Conservation (phyloP, 352 stramenopile genomes). For the Elongisporangium anandrum region DNA sequence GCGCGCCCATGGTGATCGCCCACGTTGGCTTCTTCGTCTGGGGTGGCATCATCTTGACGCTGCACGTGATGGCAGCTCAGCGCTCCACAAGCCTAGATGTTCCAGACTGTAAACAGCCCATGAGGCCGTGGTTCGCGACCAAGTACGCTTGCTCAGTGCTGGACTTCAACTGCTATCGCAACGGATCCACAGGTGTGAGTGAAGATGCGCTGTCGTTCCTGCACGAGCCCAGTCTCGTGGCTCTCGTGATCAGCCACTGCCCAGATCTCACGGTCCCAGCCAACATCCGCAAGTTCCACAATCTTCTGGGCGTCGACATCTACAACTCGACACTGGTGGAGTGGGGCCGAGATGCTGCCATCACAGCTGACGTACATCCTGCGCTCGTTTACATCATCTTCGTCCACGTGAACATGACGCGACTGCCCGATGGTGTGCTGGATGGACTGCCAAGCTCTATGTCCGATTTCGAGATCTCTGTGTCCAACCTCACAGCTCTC, state of each 20-base stretch:
- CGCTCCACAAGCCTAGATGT: slow-evolving; percentile 4
- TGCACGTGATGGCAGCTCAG: slow-evolving; percentile 1
- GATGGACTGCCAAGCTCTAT: slow-evolving; percentile 26
- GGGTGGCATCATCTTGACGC: background rate
- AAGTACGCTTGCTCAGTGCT: slow-evolving; percentile 32
- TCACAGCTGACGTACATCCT: slow-evolving; percentile 26
- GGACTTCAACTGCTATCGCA: slow-evolving; percentile 27
- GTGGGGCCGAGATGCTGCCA: slow-evolving; percentile 26
- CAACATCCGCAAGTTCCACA: slow-evolving; percentile 21
- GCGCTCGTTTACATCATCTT: slow-evolving; percentile 36
- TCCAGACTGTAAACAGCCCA: slow-evolving; percentile 28
- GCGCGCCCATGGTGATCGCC: background rate
- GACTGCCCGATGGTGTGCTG: slow-evolving; percentile 29
- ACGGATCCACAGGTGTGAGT: background rate
- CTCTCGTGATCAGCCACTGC: slow-evolving; percentile 49
- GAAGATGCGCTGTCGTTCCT: slow-evolving; percentile 14
- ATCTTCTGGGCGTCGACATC: slow-evolving; percentile 45
- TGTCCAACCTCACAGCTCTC: slow-evolving; percentile 27
- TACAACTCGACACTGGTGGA: slow-evolving; percentile 45
- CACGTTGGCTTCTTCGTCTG: slow-evolving; percentile 6
- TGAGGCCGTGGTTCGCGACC: slow-evolving; percentile 32
- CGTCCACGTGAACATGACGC: slow-evolving; percentile 41
- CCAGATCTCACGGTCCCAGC: slow-evolving; percentile 24
- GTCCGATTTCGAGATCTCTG: slow-evolving; percentile 41
- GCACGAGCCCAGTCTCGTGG: slow-evolving; percentile 16